These are phyloP conservation scores for Colletotrichum gigasporum DNA, from an alignment of 2,329 filamentous ascomycete species.

Conservation along the genomic window DNA sequence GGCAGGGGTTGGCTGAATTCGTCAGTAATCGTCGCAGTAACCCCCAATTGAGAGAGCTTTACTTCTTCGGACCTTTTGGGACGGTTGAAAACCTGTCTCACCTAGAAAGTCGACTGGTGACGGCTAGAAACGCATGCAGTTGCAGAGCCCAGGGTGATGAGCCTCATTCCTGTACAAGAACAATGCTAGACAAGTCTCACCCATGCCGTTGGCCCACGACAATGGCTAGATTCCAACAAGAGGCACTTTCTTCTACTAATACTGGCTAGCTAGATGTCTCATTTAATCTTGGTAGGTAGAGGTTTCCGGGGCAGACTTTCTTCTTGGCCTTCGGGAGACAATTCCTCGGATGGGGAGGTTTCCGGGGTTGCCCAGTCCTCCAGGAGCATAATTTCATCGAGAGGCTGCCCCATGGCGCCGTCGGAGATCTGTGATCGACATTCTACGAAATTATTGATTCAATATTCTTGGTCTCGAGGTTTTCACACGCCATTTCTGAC, in stretches of 20 bases:
- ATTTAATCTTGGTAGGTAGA: neutral
- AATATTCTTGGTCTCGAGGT: neutral
- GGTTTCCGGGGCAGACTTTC: neutral
- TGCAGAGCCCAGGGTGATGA: no score
- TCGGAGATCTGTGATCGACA: neutral
- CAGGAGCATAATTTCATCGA: neutral
- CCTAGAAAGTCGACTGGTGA: no score
- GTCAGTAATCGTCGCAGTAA: no score
- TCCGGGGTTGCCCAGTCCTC: conserved; percentile 2
- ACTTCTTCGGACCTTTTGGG: no score
- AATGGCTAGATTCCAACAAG: no score
- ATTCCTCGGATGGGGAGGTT: neutral
- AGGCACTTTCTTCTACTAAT: conserved; percentile 6
- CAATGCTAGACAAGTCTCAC: neutral
- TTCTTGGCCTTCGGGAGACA: neutral
- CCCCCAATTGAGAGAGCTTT: conserved; percentile 5
- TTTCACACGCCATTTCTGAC: no score
- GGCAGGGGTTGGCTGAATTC: no score
- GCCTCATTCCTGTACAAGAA: no score
- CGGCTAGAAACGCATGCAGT: no score
- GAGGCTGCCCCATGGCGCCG: neutral
- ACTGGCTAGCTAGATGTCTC: neutral
- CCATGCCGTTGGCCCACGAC: no score
- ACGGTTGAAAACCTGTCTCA: no score
- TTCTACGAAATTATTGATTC: neutral